Conservation (phyloP, 768 basidiomycete species). For the Lentinula raphanica region DNA sequence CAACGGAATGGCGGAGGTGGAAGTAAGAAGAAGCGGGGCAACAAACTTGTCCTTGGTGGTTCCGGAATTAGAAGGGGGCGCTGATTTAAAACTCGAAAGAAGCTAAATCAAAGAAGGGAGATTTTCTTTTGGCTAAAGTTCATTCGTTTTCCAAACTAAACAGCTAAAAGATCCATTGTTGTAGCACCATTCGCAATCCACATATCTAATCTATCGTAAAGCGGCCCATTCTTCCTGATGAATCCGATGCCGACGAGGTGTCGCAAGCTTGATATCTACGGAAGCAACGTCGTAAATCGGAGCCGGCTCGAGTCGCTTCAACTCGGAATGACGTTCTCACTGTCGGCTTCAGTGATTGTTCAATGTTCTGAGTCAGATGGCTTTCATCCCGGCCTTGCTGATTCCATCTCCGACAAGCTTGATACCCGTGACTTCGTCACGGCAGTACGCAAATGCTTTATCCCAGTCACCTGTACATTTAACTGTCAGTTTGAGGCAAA, state of each 20-base stretch:
- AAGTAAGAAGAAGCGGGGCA: slow-evolving; percentile 53
- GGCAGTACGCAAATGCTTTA: no score
- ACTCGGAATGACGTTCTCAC: neutral
- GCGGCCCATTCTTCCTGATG: neutral
- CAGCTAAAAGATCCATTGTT: neutral
- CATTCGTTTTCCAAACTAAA: neutral
- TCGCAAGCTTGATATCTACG: neutral
- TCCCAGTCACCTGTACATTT: no score
- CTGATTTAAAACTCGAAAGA: neutral
- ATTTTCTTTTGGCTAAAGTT: neutral
- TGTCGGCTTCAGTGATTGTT: neutral
- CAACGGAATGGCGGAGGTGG: slow-evolving; percentile 38
- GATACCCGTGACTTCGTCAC: no score
- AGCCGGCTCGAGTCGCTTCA: neutral
- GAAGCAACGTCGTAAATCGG: neutral
- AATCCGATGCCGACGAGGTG: neutral
- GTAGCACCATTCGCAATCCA: neutral
- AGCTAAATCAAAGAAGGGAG: neutral
- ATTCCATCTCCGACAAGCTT: neutral
- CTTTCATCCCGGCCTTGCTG: neutral
- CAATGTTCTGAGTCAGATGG: neutral
- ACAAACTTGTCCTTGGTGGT: slow-evolving; percentile 64
- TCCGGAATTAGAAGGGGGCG: slow-evolving; percentile 46
- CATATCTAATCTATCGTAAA: neutral
- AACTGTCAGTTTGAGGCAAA: no score